Base-by-base conservation (phyloP, 73 alveolate genomes). In the Paramecium pentaurelia region DNA sequence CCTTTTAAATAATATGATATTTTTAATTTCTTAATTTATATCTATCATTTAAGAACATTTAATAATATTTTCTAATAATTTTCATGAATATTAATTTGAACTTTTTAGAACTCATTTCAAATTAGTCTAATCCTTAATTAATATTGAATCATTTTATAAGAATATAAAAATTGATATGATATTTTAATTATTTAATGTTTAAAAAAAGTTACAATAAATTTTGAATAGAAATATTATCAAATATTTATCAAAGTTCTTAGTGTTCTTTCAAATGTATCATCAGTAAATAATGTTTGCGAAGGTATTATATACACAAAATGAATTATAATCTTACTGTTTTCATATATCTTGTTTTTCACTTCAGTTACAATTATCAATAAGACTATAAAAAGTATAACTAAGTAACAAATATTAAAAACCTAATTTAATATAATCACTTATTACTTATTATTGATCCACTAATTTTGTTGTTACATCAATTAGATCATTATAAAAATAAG, bases 251-350 rank as follows among this genome's bases (percentile, higher is more conserved):
- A 73, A 16, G 58, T 73, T 80, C 91, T 42, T 1, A 80, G 30
- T 2, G 47, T 42, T 80, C 91, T 80, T 16, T 49, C 75, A 80
- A 80, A 80, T 32, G 91, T 27, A 27, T 80, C 91, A 49, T 80
- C 91, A 2, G 34, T 14, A 12, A 80, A 49, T 80, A 80, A 36
- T 44, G 91, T 80, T 45, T 80, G 32, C 16, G 47, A 25, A 28
- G 91, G 91, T 11, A 80, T 44, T 25, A 80, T 16, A 27, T 45
- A 80, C 7, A 80, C 73, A 12, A 80, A 42, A 32, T 47, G 47
- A 11, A 32, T 40, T 11, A 80, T 27, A 1, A 45, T 25, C n/a
- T 49, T 32, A 32, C 47, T 32, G 32, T 80, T 80, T 42, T 25
- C 32, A 27, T 28, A 32, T 12, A 45, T 28, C n/a, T 40, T 32